Evolutionary conservation across 805 yeast species (phyloP), one percentile per base, ranked within the genome.

Genomic region (Candida tallmaniae): DNA sequence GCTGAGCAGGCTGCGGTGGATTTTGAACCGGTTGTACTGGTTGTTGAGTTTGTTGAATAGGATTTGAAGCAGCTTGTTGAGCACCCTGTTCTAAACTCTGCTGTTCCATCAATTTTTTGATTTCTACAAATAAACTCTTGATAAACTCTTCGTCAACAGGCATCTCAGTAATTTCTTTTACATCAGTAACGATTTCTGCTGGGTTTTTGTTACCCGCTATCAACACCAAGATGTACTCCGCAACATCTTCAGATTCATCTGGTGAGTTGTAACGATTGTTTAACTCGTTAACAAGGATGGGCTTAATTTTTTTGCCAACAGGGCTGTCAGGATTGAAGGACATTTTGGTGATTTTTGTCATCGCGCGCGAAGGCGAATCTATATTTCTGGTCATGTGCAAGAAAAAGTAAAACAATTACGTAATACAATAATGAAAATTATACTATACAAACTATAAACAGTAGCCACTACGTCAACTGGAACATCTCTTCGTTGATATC

Each of bases 201-300:
- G 80, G 73, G 5, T 76, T 61, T 48, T 80, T 77, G 46, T 80
- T 78, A 45, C 80, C 81, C 10, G 80, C 78, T 41, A 83, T 80
- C 54, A 83, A 63, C 28, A 82, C 71, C n/a, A 78, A 70, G 37
- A 83, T 76, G 50, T 74, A 83, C 55, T 83, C 93, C 10, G 93
- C 84, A 27, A 80, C 78, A 46, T 79, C 81, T 29, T 48, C 58
- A 14, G 72, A 69, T 39, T 66, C 72, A 29, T 64, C 70, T 5
- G 53, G 52, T 19, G 58, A 53, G 40, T 51, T 55, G 29, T 45
- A 65, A 28, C 61, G 53, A 35, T 51, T 58, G 23, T 52, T 51
- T 33, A 66, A 49, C 45, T 66, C 71, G 23, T 55, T 55, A 14
- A 56, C 50, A 31, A 65, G 51, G 32, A 56, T 54, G 6, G 54